Evolutionary conservation across 2,329 filamentous ascomycete genomes (phyloP), one percentile per base, ranked within the genome.

Genomic region (Fusarium penzigii): DNA sequence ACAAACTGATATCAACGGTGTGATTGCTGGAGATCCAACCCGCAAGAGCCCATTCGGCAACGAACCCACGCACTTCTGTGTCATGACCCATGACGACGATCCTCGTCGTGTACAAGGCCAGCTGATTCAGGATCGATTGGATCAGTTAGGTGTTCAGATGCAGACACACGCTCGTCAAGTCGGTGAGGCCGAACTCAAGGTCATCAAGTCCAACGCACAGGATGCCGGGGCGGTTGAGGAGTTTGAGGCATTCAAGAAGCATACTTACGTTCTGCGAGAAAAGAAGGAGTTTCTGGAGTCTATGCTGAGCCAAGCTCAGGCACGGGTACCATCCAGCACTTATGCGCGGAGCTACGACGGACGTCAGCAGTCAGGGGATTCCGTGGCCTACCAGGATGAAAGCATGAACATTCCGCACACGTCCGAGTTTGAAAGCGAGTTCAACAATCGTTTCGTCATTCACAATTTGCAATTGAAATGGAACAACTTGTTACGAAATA

Each of bases 401-500:
- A 81, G 79, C 13, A 76, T 88, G 48, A 86, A 90, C 57, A 81
- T 87, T 2, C 84, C 86, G 3, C 83, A 87, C 1, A 83, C 87
- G 4, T 84, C 89, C 14, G 92, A 97, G 59, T 93, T 93, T 61
- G 87, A 90, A 44, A 96, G 89, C 70, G 92, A 97, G 68, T 99
- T 97, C 78, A 94, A 95, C 69, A 99, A 99, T 67, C 89, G 94
- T 2, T 99, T 99, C 75, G 93, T 97, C 63, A 89, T 99, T 47
- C 94, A 99, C 77, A 99, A 99, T 65, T 84, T 95, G 68, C 94
- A 99, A 66, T 77, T 99, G 51, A 99, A 99, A 72, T 99, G 94
- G 94, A 97, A 96, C 75, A 99, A 99, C 64, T 84, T 92, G 11
- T 75, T 99, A 38, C 86, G 94, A 53, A 97, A 99, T 67, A 97